Conservation (phyloP, 1,139 yeast genomes). For the Debaryomyces coudertii region DNA sequence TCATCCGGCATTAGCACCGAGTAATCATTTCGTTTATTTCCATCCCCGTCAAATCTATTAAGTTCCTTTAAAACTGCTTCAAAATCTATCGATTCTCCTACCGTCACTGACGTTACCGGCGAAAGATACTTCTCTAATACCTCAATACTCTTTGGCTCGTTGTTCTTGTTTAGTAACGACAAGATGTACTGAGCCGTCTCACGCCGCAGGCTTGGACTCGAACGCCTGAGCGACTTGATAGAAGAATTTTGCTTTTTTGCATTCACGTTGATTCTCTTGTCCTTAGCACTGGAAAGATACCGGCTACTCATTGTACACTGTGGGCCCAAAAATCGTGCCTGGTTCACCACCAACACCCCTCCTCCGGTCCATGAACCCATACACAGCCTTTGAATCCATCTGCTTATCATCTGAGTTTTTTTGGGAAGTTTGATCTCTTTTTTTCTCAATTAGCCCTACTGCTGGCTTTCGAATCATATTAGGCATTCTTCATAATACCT, state of each 20-base stretch:
- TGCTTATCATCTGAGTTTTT: neutral
- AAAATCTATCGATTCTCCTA: constrained; percentile 70
- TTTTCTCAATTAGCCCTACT: neutral
- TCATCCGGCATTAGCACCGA: constrained; percentile 67
- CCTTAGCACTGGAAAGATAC: neutral
- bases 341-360: neutral
- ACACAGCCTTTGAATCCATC: neutral
- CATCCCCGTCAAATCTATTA: constrained; percentile 11
- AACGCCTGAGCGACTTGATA: constrained; percentile 31
- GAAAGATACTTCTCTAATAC: constrained; percentile 32
- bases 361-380: neutral
- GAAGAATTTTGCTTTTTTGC: constrained; percentile 26
- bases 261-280: neutral
- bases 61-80: constrained; percentile 31
- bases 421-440: neutral
- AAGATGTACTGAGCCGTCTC: constrained; percentile 30
- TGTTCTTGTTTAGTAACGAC: constrained; percentile 30
- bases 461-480: neutral
- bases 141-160: constrained; percentile 24
- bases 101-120: constrained; percentile 61
- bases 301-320: neutral
- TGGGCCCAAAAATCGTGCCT: neutral
- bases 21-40: constrained; percentile 38
- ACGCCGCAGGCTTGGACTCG: constrained; percentile 25
- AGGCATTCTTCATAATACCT: neutral